Evolutionary conservation across 345 rosid genomes (phyloP), one percentile per base, ranked within the genome.

Genomic region (Durio zibethinus): DNA sequence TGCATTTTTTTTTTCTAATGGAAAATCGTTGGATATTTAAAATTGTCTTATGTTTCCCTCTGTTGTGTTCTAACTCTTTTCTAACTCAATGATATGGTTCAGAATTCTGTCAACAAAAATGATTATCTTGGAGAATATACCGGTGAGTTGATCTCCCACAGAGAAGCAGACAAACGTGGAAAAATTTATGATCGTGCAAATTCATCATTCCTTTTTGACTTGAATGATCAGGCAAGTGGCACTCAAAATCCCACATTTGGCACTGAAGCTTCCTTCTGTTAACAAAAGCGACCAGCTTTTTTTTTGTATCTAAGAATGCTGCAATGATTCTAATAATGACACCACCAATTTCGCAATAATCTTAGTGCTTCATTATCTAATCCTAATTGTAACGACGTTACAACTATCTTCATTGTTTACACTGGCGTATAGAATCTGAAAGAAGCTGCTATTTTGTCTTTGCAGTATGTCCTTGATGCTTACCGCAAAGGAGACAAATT

Each of bases 41-140:
- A n/a, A 1, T 50, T 31, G 25, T 18, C 25, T 71, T 6, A 21
- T 31, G 27, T 38, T 79, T 48, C 23, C 38, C 29, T 36, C 4
- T 4, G 4, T 70, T 63, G 25, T 73, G 31, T 27, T 63, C 74
- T 64, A 65, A 52, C 29, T 83, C 79, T 74, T 57, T 38, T 45
- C 62, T 27, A 76, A 76, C 72, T 73, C 29, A 7, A 67, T 80
- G 47, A 72, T 79, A 47, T 83, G 78, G 70, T 78, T 83, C 91
- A 96, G 99, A 96, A 96, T 79, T 82, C 98, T 15, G 99, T 96
- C 74, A 93, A 84, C 85, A 96, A 91, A 77, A 93, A 96, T 80
- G 99, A 96, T 77, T 96, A 93, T 83, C 97, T 96, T 59, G 98
- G 99, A 85, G 99, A 96, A 79, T 96, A 96, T 76, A 96, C 99